These are phyloP conservation scores for Cryphonectria radicalis DNA, from an alignment of 2,329 filamentous ascomycete genomes.

Conservation along the genomic window DNA sequence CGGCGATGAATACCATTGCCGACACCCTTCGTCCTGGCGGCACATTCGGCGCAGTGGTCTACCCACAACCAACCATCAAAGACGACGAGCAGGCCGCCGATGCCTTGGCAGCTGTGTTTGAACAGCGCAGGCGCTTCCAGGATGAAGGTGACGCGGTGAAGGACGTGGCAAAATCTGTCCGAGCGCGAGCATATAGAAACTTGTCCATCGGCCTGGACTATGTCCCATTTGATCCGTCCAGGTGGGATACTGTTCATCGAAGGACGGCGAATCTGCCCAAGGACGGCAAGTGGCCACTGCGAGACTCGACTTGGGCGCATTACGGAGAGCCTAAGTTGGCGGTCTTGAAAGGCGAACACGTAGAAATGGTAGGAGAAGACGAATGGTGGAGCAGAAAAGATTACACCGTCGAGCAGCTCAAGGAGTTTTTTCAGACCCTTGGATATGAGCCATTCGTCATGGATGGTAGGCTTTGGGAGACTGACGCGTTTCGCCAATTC, in stretches of 20 bases:
- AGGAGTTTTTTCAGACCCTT: slow-evolving; percentile 21
- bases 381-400: slow-evolving; percentile 11
- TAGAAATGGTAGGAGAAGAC: slow-evolving; percentile 6
- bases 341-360: slow-evolving; percentile 1
- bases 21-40: slow-evolving; percentile 25
- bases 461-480: slow-evolving; percentile 17
- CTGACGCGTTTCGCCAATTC: slow-evolving; percentile 9
- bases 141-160: slow-evolving; percentile 1
- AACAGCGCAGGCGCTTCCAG: slow-evolving; percentile 19
- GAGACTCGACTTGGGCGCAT: slow-evolving; percentile 16
- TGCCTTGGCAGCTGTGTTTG: slow-evolving; percentile 14
- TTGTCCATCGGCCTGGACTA: slow-evolving; percentile 19
- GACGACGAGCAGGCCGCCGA: slow-evolving; percentile 6
- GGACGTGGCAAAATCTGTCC: slow-evolving; percentile 7
- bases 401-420: slow-evolving; percentile 16
- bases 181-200: slow-evolving; percentile 13
- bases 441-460: slow-evolving; percentile 21
- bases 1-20: slow-evolving; percentile 18
- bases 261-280: slow-evolving; percentile 18
- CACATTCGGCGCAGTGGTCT: slow-evolving; percentile 25
- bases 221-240: slow-evolving; percentile 7
- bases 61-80: slow-evolving; percentile 20
- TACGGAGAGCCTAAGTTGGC: slow-evolving; percentile 13
- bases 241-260: slow-evolving; percentile 10
- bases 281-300: slow-evolving; percentile 21